Evolutionary conservation across 2,329 filamentous ascomycete genomes (phyloP), one percentile per base, ranked within the genome.

Genomic region (Hymenoscyphus scutula): DNA sequence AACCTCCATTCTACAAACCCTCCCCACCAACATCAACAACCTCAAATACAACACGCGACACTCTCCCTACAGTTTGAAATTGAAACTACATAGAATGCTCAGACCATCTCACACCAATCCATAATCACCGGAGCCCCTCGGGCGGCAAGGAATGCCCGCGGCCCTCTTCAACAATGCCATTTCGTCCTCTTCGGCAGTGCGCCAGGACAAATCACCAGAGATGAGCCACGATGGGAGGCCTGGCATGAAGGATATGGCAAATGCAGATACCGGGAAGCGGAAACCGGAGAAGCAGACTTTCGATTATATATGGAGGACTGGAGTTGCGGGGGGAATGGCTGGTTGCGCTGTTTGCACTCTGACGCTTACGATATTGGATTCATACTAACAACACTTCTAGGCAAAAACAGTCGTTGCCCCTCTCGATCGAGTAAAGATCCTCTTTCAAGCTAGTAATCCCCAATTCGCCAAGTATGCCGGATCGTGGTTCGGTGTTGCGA

Each of bases 381-480:
- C n/a, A 25, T 61, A 27, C 15, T 37, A 15, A 27, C 3, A 23
- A 23, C 53, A 13, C 58, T 61, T 65, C 58, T 70, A 97, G 92
- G 95, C 90, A 65, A 99, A 99, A 82, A 97, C 94, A 0, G 82
- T 96, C 6, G 96, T 99, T 41, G 95, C 92, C 27, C 95, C 95
- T 27, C 89, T 99, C 67, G 95, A 99, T 78, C 89, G 95, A 68
- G 95, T 99, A 72, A 99, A 99, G 79, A 99, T 99, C 73, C 89
- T 99, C 62, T 98, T 99, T 79, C 95, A 99, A 76, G 90, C 95
- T 59, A 92, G 90, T 73, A 97, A 95, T 72, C 95, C 95, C 2
- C 89, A 95, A 69, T 99, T 97, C 75, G 85, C 89, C 60, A 97
- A 96, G 78, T 99, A 98, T 75, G 87, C 91, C 1, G 91, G 92